A percentile compares a stretch with the other conserved stretches of the same genome.
Evolutionary conservation across 331 rosid species (phyloP).

Genomic region (Malus hybrid): DNA sequence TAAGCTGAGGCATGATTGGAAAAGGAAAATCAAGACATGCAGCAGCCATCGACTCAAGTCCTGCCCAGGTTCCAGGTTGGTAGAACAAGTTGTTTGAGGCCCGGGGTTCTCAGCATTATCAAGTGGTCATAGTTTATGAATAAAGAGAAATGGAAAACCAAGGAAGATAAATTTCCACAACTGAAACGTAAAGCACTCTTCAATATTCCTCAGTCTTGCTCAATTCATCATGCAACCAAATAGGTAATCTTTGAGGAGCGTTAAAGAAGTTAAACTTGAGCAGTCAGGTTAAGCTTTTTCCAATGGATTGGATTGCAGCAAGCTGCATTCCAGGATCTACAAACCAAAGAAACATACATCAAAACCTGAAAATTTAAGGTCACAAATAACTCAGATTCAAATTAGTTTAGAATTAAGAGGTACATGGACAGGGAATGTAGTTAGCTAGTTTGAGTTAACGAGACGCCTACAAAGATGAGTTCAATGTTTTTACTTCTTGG

Average conservation of each 20-base stretch:
- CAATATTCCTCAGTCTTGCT: not conserved
- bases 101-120: not conserved
- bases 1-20: not conserved
- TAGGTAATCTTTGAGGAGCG: not conserved
- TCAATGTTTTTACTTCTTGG: not conserved
- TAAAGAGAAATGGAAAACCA: slow-evolving; percentile 7
- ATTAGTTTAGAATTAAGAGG: no score
- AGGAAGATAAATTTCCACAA: not conserved
- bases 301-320: slow-evolving; percentile 3
- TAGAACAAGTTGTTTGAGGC: slow-evolving; percentile 16
- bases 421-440: no score
- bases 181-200: slow-evolving; percentile 5
- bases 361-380: no score
- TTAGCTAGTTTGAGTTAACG: no score
- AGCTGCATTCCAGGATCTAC: slow-evolving; percentile 6
- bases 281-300: not conserved
- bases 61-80: slow-evolving; percentile 5
- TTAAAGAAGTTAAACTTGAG: not conserved
- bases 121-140: not conserved
- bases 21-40: not conserved
- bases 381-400: no score
- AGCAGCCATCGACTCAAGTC: slow-evolving; percentile 9
- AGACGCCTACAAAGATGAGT: not conserved
- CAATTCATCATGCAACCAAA: not conserved
- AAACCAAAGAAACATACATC: no score